Conservation (phyloP, 2,329 filamentous ascomycete species). For the Colletotrichum somersetense region DNA sequence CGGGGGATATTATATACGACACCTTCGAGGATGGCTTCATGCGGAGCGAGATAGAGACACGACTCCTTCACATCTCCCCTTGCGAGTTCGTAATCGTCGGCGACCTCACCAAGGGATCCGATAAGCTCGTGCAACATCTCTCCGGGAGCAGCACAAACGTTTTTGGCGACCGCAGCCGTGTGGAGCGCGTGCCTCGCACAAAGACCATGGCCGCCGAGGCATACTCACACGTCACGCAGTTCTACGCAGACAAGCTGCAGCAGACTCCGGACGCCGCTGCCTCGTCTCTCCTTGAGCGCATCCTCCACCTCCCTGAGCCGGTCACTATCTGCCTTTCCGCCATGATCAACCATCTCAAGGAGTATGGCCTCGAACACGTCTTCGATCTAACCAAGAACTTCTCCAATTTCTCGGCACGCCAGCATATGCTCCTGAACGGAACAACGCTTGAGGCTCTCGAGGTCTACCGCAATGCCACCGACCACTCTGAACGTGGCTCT, state of each 20-base stretch:
- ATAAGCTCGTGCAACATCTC: slow-evolving; percentile 91
- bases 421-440: slow-evolving; percentile 96
- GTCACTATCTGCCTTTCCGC: slow-evolving; percentile 94
- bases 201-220: slow-evolving; percentile 88
- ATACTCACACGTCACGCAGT: slow-evolving; percentile 89
- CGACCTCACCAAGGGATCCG: slow-evolving; percentile 87
- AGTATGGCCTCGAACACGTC: slow-evolving; percentile 94
- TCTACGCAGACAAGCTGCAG: slow-evolving; percentile 90
- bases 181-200: slow-evolving; percentile 81
- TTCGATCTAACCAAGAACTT: slow-evolving; percentile 98
- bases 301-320: slow-evolving; percentile 84
- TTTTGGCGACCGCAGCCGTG: slow-evolving; percentile 89
- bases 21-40: slow-evolving; percentile 98
- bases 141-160: slow-evolving; percentile 91
- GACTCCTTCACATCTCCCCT: slow-evolving; percentile 94
- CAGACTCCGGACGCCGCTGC: slow-evolving; percentile 54
- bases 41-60: slow-evolving; percentile 94
- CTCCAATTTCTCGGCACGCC: slow-evolving; percentile 91
- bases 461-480: slow-evolving; percentile 94
- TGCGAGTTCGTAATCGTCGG: slow-evolving; percentile 96
- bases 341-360: slow-evolving; percentile 93
- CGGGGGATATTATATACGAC: slow-evolving; percentile 95
- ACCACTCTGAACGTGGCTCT: slow-evolving; percentile 86
- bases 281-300: slow-evolving; percentile 82
- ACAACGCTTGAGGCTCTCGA: slow-evolving; percentile 95